These are phyloP conservation scores for Kodamaea anthophila DNA, from an alignment of 1,139 yeast species.

Conservation along the genomic window DNA sequence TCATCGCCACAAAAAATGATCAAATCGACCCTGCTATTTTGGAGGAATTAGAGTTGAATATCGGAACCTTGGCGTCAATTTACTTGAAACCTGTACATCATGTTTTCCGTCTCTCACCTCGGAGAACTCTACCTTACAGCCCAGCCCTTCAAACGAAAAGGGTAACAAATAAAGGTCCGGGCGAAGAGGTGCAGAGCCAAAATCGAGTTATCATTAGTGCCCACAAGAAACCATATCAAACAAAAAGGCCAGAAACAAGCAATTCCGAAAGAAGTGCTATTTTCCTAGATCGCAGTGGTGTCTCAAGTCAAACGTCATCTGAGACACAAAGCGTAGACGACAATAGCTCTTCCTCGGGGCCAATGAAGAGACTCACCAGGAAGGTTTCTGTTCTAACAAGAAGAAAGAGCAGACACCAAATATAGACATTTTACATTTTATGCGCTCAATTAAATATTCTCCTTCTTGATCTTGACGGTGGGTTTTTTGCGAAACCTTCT, in stretches of 20 bases:
- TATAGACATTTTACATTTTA: not conserved
- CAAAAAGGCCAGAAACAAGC: not conserved
- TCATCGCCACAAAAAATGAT: constrained; percentile 63
- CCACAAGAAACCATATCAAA: too few relatives aligned
- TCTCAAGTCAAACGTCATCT: too few relatives aligned
- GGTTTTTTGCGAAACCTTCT: too few relatives aligned
- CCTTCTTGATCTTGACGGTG: not conserved
- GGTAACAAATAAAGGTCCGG: too few relatives aligned
- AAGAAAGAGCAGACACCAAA: constrained; percentile 13
- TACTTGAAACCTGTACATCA: constrained; percentile 77
- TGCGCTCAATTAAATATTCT: not conserved
- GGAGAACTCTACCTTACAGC: constrained; percentile 47
- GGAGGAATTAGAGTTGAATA: constrained; percentile 76
- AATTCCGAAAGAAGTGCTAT: too few relatives aligned
- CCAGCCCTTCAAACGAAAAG: constrained; percentile 57
- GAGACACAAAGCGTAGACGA: too few relatives aligned
- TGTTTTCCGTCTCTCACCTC: constrained; percentile 65
- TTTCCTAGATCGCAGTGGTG: too few relatives aligned
- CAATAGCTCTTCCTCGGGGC: too few relatives aligned
- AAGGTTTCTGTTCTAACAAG: constrained; percentile 28
- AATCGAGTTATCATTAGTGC: too few relatives aligned
- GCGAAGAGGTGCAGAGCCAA: too few relatives aligned
- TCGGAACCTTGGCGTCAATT: constrained; percentile 79
- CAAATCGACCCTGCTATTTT: constrained; percentile 62
- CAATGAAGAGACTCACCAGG: constrained; percentile 24